Percentiles rank a stretch among this genome's conserved stretches.
Evolutionary conservation across 495 filamentous ascomycete species (phyloP).

Genomic region (Hypoxylon fuscum): DNA sequence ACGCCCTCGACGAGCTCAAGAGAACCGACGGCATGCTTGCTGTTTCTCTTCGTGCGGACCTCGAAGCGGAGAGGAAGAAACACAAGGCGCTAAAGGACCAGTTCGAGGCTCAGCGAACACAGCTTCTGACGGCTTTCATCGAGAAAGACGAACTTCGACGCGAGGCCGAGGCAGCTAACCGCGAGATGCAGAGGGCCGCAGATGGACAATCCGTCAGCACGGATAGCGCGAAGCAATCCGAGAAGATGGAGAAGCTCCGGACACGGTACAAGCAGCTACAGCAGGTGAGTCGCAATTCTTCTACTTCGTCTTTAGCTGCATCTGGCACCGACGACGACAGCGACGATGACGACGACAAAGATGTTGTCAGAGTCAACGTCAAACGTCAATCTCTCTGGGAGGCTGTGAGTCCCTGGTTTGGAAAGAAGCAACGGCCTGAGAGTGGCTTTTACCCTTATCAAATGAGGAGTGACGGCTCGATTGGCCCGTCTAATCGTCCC

Average conservation of each 20-base stretch:
- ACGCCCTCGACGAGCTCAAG: conserved; percentile 61
- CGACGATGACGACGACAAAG: conserved; percentile 24
- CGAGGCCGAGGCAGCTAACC: conserved; percentile 58
- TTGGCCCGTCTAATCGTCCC: conserved; percentile 16
- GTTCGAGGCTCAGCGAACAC: conserved; percentile 59
- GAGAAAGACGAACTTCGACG: conserved; percentile 63
- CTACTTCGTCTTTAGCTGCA: not conserved
- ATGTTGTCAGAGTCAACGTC: conserved; percentile 27
- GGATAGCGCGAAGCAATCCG: conserved; percentile 48
- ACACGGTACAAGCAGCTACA: conserved; percentile 56
- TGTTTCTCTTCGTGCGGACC: conserved; percentile 59
- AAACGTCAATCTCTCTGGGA: conserved; percentile 37
- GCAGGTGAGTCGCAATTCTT: conserved; percentile 50
- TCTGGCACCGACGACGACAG: not conserved
- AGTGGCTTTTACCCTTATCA: conserved; percentile 26
- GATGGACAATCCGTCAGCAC: conserved; percentile 45
- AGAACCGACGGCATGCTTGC: conserved; percentile 61
- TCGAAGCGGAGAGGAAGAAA: conserved; percentile 57
- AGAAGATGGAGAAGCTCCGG: conserved; percentile 61
- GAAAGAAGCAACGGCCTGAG: conserved; percentile 11
- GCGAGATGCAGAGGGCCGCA: conserved; percentile 43
- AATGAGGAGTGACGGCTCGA: conserved; percentile 16
- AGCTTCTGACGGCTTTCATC: conserved; percentile 60
- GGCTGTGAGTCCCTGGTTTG: conserved; percentile 23
- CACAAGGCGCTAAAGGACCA: conserved; percentile 52